These are phyloP conservation scores for Aspergillus sp. DNA, from an alignment of 2,329 filamentous ascomycete genomes.

Conservation along the genomic window DNA sequence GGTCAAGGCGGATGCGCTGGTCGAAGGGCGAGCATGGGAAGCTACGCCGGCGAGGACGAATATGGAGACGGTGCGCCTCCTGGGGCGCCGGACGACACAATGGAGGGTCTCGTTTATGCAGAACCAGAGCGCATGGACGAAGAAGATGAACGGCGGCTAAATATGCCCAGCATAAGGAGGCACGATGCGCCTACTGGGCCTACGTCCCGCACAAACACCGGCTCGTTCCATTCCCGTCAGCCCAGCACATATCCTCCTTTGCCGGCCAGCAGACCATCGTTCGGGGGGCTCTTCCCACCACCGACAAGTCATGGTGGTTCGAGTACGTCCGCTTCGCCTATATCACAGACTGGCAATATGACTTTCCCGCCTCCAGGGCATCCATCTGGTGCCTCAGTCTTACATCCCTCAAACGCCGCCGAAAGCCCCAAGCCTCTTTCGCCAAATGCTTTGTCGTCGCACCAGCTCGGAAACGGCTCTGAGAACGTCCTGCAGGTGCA, in stretches of 20 bases:
- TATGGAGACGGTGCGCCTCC: constrained; percentile 39
- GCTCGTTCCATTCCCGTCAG: constrained; percentile 54
- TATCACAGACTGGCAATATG: constrained; percentile 32
- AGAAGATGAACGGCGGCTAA: constrained; percentile 38
- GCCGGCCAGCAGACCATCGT: constrained; percentile 42
- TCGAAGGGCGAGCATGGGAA: constrained; percentile 73
- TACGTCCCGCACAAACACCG: constrained; percentile 32
- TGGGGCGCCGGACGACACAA: constrained; percentile 45
- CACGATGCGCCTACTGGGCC: constrained; percentile 52
- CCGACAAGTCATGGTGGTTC: constrained; percentile 48
- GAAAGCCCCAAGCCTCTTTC: constrained; percentile 76
- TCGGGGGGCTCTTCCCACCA: constrained; percentile 54
- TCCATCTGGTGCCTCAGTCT: constrained; percentile 48
- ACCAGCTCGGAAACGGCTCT: constrained; percentile 26
- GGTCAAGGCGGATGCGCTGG: constrained; percentile 92
- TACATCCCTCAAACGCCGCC: constrained; percentile 64
- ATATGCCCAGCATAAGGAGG: constrained; percentile 64
- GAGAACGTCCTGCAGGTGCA: constrained; percentile 30
- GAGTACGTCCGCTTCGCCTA: constrained; percentile 48
- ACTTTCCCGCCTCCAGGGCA: constrained; percentile 32
- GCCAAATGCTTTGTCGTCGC: constrained; percentile 33
- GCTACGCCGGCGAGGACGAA: constrained; percentile 72
- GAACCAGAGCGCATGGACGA: constrained; percentile 43
- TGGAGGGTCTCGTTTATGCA: constrained; percentile 55
- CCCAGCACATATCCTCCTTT: constrained; percentile 70